These are phyloP conservation scores for Scorias spongiosa DNA, from an alignment of 2,329 filamentous ascomycete genomes.

Conservation along the genomic window DNA sequence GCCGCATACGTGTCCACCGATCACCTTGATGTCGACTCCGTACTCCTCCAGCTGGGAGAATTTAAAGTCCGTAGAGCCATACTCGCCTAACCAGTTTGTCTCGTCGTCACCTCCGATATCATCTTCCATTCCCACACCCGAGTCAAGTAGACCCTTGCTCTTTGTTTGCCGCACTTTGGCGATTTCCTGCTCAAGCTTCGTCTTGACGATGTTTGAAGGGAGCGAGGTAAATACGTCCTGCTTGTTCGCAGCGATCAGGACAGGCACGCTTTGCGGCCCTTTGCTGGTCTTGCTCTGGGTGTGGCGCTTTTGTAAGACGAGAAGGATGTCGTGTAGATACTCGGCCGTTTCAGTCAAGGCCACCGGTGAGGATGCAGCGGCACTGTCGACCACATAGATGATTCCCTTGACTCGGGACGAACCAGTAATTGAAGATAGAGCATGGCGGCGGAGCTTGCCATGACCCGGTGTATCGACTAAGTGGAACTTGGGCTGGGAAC, in stretches of 20 bases:
- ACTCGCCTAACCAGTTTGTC: conserved; percentile 63
- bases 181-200: conserved; percentile 65
- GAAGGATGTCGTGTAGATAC: conserved; percentile 81
- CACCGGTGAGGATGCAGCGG: conserved; percentile 20
- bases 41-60: conserved; percentile 76
- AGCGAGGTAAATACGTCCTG: conserved; percentile 87
- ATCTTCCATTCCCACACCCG: conserved; percentile 54
- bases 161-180: conserved; percentile 60
- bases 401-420: conserved; percentile 35
- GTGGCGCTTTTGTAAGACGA: conserved; percentile 62
- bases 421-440: conserved; percentile 39
- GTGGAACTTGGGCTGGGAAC: conserved; percentile 51
- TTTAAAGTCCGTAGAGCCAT: conserved; percentile 54
- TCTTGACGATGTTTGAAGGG: conserved; percentile 60
- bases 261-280: conserved; percentile 45
- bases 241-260: conserved; percentile 89
- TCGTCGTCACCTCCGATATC: conserved; percentile 46
- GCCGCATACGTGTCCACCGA: conserved; percentile 55
- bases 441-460: conserved; percentile 70
- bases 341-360: conserved; percentile 57
- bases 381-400: conserved; percentile 77
- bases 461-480: conserved; percentile 87
- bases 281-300: conserved; percentile 42
- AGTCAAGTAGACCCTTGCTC: conserved; percentile 70
- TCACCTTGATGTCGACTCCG: conserved; percentile 60